Base-by-base conservation (phyloP, 495 filamentous ascomycete genomes). In the Glutinoglossum americanum region DNA sequence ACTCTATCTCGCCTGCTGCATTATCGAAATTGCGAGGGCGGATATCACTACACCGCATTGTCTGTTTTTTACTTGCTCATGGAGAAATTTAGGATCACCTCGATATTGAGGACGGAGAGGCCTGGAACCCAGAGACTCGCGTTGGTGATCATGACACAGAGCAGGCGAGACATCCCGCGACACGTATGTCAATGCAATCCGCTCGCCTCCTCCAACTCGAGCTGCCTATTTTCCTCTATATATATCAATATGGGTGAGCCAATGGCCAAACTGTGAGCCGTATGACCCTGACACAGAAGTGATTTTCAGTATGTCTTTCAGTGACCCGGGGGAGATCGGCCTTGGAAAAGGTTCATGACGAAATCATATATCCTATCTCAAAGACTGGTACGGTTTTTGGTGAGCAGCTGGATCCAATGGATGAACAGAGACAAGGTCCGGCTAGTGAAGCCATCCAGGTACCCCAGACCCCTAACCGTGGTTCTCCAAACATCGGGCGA, bases 401-500 rank as follows among this genome's bases (percentile, higher is more conserved):
- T 51, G 47, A 51, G 15, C 9, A 51, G 8, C 21, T 1, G 7
- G 26, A 25, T 25, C 26, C 26, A 28, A 25, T 23, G 13, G 6
- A 10, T 51, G 47, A 51, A 11, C 47, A 51, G 10, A 10, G 47
- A 6, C 47, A 51, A 25, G 47, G 26, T 28, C 23, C 15, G 21
- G 47, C 21, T 10, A 25, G 9, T 10, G 7, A 51, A 13, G 26
- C 19, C 26, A 15, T 15, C 47, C 54, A 25, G 54, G 25, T 37
- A 55, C 30, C 19, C 28, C 30, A 37, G 54, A 35, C 54, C 9
- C 37, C 26, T 23, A 55, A 35, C 28, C 30, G 37, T 23, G 30
- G n/a, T 30, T 55, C 54, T 37, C 54, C 54, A 35, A 55, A 55
- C 28, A 35, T 55, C 30, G 37, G 54, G 25, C 8, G 54, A 30